These are phyloP conservation scores for Cardamine chenopodiifolia DNA, from an alignment of 345 rosid genomes.

Conservation along the genomic window DNA sequence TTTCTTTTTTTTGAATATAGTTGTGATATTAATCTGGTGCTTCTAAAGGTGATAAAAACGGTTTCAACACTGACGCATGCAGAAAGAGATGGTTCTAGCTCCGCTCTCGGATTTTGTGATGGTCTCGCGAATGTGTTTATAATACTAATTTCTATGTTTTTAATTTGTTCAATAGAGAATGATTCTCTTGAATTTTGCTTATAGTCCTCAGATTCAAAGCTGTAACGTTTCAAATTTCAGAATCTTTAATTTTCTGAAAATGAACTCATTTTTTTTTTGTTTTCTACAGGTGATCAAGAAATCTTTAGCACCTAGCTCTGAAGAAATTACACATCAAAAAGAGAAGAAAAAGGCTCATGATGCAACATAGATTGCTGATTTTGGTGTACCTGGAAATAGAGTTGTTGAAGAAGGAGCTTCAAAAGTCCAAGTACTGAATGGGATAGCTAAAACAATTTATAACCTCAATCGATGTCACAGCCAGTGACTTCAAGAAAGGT, in stretches of 20 bases:
- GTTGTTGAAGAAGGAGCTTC: conserved; percentile 45
- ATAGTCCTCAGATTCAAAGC: neutral
- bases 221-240: neutral
- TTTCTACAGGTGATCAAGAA: conserved; percentile 46
- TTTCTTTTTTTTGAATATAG: too few relatives aligned
- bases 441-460: conserved; percentile 44
- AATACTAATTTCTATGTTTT: neutral
- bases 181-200: conserved; percentile 9
- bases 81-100: conserved; percentile 65
- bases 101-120: conserved; percentile 56
- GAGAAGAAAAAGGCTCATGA: conserved; percentile 6
- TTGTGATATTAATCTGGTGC: conserved; percentile 15
- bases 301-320: conserved; percentile 35
- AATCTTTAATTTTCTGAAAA: neutral
- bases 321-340: conserved; percentile 30
- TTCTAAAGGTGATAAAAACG: conserved; percentile 37
- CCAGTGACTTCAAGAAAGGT: too few relatives aligned
- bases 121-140: neutral
- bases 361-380: conserved; percentile 30
- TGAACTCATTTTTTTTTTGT: neutral
- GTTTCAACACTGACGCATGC: conserved; percentile 50
- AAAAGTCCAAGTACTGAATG: conserved; percentile 39
- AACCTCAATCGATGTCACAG: conserved; percentile 35
- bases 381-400: conserved; percentile 30
- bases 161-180: neutral